A percentile compares a stretch with the other conserved stretches of the same genome.
Conservation (phyloP, 2,329 filamentous ascomycete species). For the Aspergillus brunneoviolaceus region DNA sequence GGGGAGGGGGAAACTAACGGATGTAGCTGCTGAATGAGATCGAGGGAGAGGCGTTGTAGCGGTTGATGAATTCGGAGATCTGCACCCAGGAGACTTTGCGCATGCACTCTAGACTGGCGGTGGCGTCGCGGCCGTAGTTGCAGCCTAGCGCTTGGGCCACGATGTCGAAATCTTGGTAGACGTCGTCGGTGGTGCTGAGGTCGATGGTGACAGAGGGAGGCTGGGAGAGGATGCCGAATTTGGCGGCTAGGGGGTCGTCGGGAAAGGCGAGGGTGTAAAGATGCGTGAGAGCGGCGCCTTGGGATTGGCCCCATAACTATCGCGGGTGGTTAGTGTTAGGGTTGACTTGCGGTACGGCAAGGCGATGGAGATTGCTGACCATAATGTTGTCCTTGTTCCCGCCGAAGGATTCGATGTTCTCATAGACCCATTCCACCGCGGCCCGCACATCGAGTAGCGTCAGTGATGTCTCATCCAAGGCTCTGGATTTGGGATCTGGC, state of each 20-base stretch:
- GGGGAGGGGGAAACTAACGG: not conserved
- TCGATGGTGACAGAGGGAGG: conserved; percentile 22
- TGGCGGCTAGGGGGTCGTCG: conserved; percentile 13
- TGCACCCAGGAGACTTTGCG: conserved; percentile 23
- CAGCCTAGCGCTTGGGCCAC: conserved; percentile 31
- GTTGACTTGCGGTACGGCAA: not conserved
- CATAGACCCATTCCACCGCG: conserved; percentile 33
- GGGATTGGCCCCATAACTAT: conserved; percentile 29
- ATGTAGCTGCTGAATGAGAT: conserved; percentile 22
- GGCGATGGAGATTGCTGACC: not conserved
- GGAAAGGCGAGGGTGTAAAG: conserved; percentile 27
- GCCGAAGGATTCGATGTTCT: conserved; percentile 37
- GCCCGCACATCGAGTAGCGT: conserved; percentile 20
- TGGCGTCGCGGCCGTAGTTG: conserved; percentile 20
- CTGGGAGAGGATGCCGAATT: conserved; percentile 21
- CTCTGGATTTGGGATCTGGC: conserved; percentile 16
- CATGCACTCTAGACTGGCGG: conserved; percentile 32
- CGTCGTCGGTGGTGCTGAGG: not conserved
- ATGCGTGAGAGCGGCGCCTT: conserved; percentile 22
- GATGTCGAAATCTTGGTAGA: conserved; percentile 28
- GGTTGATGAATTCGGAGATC: conserved; percentile 29
- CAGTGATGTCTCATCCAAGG: not conserved
- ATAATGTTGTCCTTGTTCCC: conserved; percentile 27
- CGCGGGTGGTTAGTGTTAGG: not conserved
- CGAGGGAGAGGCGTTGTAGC: conserved; percentile 21